Conservation (phyloP, 2,329 filamentous ascomycete species). For the Allantophomopsis lycopodina region DNA sequence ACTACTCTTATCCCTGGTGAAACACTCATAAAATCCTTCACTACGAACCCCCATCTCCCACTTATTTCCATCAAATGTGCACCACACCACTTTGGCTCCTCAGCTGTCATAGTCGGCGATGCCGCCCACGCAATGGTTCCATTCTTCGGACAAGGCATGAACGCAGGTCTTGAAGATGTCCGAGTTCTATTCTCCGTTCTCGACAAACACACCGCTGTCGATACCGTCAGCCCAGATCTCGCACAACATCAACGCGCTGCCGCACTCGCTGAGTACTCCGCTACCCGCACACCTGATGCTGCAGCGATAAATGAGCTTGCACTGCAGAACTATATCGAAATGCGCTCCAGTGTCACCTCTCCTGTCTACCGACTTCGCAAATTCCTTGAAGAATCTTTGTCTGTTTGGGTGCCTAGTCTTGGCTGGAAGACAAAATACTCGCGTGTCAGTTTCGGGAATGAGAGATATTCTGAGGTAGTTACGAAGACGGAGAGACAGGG, state of each 20-base stretch:
- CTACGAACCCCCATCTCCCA: conserved; percentile 74
- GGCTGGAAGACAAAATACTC: conserved; percentile 92
- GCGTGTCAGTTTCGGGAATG: conserved; percentile 85
- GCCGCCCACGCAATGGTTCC: conserved; percentile 96
- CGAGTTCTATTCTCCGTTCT: conserved; percentile 73
- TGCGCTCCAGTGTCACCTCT: conserved; percentile 75
- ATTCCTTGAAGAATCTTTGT: conserved; percentile 71
- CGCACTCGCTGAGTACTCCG: conserved; percentile 66
- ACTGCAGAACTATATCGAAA: conserved; percentile 83
- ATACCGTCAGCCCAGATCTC: conserved; percentile 20
- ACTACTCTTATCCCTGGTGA: conserved; percentile 53
- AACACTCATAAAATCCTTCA: conserved; percentile 63
- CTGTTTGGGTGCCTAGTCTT: conserved; percentile 57
- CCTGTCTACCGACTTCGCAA: conserved; percentile 71
- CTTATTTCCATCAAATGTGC: conserved; percentile 87
- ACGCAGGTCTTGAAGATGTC: conserved; percentile 90
- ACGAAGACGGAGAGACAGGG: conserved; percentile 57
- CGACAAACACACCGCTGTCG: conserved; percentile 47
- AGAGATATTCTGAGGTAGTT: conserved; percentile 76
- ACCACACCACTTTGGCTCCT: conserved; percentile 69
- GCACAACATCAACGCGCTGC: conserved; percentile 45
- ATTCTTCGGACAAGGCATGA: conserved; percentile 98
- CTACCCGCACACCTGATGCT: conserved; percentile 61
- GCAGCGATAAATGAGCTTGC: conserved; percentile 89
- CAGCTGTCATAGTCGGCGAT: conserved; percentile 78